phyloP scores from a whole-genome alignment of 495 filamentous ascomycete species.

The Hamigera avellanea region DNA sequence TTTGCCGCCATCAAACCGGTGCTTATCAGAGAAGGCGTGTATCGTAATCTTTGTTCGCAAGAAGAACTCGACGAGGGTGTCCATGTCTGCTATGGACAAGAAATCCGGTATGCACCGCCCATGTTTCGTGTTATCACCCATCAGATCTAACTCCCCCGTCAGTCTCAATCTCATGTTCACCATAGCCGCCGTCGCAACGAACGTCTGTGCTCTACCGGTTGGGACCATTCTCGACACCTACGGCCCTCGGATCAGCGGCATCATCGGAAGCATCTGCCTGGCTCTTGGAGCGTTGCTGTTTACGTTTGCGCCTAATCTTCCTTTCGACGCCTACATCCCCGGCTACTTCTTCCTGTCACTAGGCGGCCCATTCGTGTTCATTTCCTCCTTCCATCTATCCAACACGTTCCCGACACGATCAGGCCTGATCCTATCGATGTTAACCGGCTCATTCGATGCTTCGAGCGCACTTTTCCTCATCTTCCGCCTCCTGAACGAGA shows the following conservation, averaged over 20 bases:
- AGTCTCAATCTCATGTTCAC: constrained; percentile 89
- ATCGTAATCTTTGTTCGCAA: constrained; percentile 48
- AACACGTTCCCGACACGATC: constrained; percentile 84
- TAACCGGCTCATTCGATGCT: constrained; percentile 86
- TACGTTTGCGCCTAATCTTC: constrained; percentile 48
- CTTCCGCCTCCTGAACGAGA: constrained; percentile 68
- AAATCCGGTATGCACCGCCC: constrained; percentile 47
- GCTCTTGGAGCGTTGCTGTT: constrained; percentile 58
- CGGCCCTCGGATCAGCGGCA: constrained; percentile 64
- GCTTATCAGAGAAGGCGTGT: constrained; percentile 64
- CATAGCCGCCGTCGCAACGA: constrained; percentile 54
- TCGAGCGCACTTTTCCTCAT: constrained; percentile 79
- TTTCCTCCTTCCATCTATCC: constrained; percentile 83
- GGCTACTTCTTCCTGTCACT: constrained; percentile 76
- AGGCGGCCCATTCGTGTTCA: constrained; percentile 84
- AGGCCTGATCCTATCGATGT: constrained; percentile 69
- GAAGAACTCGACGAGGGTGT: constrained; percentile 49
- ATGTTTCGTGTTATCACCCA: not conserved
- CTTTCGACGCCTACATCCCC: constrained; percentile 63
- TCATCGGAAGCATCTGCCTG: constrained; percentile 61
- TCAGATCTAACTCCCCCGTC: constrained; percentile 2
- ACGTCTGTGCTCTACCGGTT: constrained; percentile 55
- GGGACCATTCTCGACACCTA: constrained; percentile 65
- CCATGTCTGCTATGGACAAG: constrained; percentile 59
- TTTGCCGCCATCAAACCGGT: constrained; percentile 81